Conservation (phyloP, 1,284 basidiomycete species). For the Puccinia hordei region DNA sequence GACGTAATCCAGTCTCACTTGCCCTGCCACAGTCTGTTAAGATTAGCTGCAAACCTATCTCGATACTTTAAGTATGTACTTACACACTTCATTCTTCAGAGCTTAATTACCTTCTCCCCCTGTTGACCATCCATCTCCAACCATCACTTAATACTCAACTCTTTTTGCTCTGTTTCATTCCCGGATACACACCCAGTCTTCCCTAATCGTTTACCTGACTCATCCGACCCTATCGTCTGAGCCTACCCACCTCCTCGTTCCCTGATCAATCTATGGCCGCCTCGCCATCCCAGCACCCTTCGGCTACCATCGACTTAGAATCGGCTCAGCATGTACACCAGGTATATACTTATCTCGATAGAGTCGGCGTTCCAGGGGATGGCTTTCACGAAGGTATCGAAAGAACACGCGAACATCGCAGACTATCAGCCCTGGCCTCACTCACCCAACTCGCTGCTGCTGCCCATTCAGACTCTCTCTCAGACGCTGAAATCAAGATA, state of each 20-base stretch:
- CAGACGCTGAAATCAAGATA: slow-evolving; percentile 67
- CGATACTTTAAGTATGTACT: too few relatives aligned
- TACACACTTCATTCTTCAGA: too few relatives aligned
- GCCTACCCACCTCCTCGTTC: slow-evolving; percentile 4
- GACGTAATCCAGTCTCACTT: too few relatives aligned
- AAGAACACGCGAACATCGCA: slow-evolving; percentile 79
- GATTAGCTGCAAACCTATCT: too few relatives aligned
- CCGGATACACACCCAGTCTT: not conserved
- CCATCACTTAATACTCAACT: too few relatives aligned
- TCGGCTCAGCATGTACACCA: slow-evolving; percentile 83
- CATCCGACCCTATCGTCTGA: not conserved
- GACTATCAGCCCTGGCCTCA: slow-evolving; percentile 49
- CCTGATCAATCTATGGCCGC: slow-evolving; percentile 48
- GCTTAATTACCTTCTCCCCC: too few relatives aligned
- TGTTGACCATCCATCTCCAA: too few relatives aligned
- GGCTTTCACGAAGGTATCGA: slow-evolving; percentile 88
- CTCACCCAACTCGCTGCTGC: slow-evolving; percentile 63
- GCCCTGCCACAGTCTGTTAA: too few relatives aligned
- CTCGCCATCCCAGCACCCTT: slow-evolving; percentile 53
- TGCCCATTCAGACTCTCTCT: slow-evolving; percentile 63
- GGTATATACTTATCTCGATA: slow-evolving; percentile 82
- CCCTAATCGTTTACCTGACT: slow-evolving; percentile 6
- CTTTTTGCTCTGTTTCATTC: too few relatives aligned
- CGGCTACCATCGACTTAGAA: slow-evolving; percentile 68
- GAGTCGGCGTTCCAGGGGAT: slow-evolving; percentile 82